Conservation (phyloP, 768 basidiomycete species). For the Neoboletus magnificus region DNA sequence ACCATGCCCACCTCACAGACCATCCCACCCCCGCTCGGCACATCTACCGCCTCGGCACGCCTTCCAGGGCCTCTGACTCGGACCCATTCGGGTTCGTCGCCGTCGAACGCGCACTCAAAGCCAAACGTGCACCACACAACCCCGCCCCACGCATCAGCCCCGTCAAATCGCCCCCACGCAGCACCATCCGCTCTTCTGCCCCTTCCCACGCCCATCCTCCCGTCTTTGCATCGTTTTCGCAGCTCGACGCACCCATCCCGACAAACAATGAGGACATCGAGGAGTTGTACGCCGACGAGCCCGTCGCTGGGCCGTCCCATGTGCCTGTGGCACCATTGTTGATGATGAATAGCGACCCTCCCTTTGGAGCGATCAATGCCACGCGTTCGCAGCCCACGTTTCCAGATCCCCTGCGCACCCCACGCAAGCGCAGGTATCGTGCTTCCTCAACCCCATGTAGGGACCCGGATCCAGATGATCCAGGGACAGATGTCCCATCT, state of each 20-base stretch:
- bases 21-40: conserved; percentile 5
- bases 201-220: conserved; percentile 12
- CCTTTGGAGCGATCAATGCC: neutral
- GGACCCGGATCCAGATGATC: conserved; percentile 7
- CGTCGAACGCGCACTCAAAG: conserved; percentile 49
- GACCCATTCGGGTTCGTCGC: conserved; percentile 61
- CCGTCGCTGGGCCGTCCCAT: conserved; percentile 27
- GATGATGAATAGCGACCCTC: conserved; percentile 18
- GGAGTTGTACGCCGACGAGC: conserved; percentile 34
- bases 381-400: conserved; percentile 13
- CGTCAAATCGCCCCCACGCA: conserved; percentile 21
- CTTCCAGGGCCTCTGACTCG: conserved; percentile 32
- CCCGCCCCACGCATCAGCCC: conserved; percentile 7
- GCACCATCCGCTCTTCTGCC: conserved; percentile 12
- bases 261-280: conserved; percentile 33
- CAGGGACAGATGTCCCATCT: conserved; percentile 15
- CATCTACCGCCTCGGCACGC: conserved; percentile 21
- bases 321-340: conserved; percentile 24
- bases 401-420: conserved; percentile 30
- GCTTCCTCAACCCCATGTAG: conserved; percentile 1
- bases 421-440: conserved; percentile 27
- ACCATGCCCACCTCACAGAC: conserved; percentile 3
- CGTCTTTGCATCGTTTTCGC: conserved; percentile 29
- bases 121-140: conserved; percentile 30
- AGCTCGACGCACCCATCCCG: conserved; percentile 35